Percentiles rank a stretch among this genome's conserved stretches.
Conservation (phyloP, 495 filamentous ascomycete species). For the Podospora pseudopauciseta region DNA sequence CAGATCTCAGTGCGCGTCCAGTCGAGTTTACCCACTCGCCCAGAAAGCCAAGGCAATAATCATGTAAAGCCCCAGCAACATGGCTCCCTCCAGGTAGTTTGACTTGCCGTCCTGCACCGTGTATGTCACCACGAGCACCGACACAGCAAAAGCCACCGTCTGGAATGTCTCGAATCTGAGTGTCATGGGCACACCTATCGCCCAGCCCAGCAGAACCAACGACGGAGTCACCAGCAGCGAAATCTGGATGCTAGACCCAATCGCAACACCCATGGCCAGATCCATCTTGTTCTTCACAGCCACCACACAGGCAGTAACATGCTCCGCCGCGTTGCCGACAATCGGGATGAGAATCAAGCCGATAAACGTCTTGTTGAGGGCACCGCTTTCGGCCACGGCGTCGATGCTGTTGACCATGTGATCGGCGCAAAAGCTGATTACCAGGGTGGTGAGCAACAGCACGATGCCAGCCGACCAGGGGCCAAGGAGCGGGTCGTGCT, state of each 20-base stretch:
- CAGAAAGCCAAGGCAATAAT: constrained; percentile 90
- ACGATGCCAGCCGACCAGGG: constrained; percentile 69
- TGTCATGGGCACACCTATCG: constrained; percentile 75
- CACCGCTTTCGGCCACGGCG: constrained; percentile 71
- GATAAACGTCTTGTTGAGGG: constrained; percentile 94
- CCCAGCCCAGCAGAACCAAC: constrained; percentile 87
- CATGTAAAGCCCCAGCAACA: constrained; percentile 64
- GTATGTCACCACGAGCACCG: constrained; percentile 86
- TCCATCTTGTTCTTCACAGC: constrained; percentile 97
- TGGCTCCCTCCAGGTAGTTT: constrained; percentile 91
- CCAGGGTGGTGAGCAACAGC: constrained; percentile 71
- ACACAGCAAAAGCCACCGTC: constrained; percentile 89
- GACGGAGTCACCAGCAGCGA: constrained; percentile 88
- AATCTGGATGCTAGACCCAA: constrained; percentile 92
- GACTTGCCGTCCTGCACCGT: constrained; percentile 91
- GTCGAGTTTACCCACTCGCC: constrained; percentile 51
- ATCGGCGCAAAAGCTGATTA: constrained; percentile 90
- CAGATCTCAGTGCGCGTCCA: neutral
- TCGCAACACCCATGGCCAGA: constrained; percentile 88
- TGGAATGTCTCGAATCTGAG: constrained; percentile 87
- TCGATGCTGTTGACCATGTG: constrained; percentile 94
- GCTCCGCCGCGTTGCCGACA: constrained; percentile 95
- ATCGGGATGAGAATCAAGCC: constrained; percentile 94
- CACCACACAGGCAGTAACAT: constrained; percentile 91
- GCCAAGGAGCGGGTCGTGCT: constrained; percentile 57